These are phyloP conservation scores for Verticillium alfalfae DNA, from an alignment of 2,329 filamentous ascomycete genomes.

Conservation along the genomic window DNA sequence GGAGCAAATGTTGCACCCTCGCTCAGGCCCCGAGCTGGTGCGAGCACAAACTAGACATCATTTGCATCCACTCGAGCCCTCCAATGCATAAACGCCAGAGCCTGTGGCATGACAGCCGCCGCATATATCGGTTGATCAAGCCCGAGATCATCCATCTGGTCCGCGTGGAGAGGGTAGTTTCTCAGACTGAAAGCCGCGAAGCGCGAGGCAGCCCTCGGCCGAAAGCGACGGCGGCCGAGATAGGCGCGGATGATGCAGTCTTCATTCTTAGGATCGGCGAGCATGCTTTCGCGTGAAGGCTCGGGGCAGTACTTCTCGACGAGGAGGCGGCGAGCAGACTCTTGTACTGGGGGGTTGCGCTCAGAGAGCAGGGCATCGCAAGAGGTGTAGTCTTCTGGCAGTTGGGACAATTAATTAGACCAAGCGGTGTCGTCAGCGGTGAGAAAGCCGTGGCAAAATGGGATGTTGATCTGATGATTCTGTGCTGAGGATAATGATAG, in stretches of 20 bases:
- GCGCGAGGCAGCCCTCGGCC: background rate
- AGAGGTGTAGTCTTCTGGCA: slow-evolving; percentile 12
- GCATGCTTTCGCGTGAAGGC: background rate
- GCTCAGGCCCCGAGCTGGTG: slow-evolving; percentile 28
- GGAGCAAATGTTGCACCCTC: background rate
- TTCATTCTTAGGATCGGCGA: slow-evolving; percentile 23
- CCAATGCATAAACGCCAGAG: slow-evolving; percentile 42
- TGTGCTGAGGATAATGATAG: background rate
- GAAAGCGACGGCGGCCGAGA: slow-evolving; percentile 29
- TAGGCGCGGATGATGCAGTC: slow-evolving; percentile 46
- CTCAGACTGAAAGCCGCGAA: background rate
- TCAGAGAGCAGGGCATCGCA: slow-evolving; percentile 22
- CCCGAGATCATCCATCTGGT: slow-evolving; percentile 40
- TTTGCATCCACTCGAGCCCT: slow-evolving; percentile 38
- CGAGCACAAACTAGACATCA: slow-evolving; percentile 48
- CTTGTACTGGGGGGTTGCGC: slow-evolving; percentile 16
- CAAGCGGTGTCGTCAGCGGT: slow-evolving; percentile 1
- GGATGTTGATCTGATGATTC: background rate
- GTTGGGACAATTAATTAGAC: slow-evolving; percentile 11
- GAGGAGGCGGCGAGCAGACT: slow-evolving; percentile 10
- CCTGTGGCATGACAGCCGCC: slow-evolving; percentile 39
- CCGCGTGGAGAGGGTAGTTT: slow-evolving; percentile 19
- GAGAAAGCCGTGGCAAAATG: background rate
- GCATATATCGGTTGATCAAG: slow-evolving; percentile 31
- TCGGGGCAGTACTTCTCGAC: slow-evolving; percentile 11